Evolutionary conservation across 495 filamentous ascomycete species (phyloP).

Genomic region (Xylaria palmicola): DNA sequence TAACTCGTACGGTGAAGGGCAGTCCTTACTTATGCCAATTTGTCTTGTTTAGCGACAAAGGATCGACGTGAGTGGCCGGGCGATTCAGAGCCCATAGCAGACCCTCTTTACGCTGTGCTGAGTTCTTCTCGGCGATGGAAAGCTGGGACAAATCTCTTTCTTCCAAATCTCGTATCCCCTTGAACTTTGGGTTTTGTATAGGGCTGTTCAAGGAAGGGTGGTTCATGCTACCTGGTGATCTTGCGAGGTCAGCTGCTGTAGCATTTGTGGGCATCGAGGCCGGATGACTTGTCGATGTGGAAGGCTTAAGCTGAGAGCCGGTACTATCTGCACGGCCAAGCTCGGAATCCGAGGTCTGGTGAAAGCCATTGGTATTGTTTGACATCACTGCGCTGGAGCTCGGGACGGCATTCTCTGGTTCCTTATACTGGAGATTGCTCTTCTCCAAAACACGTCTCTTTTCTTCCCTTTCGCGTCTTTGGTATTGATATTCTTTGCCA

Average conservation of each 20-base stretch:
- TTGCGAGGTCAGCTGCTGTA: conserved; percentile 36
- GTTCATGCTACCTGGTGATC: conserved; percentile 44
- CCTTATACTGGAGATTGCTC: conserved; percentile 75
- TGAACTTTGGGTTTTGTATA: conserved; percentile 67
- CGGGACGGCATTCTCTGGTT: conserved; percentile 57
- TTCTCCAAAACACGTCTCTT: conserved; percentile 88
- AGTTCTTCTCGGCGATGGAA: conserved; percentile 48
- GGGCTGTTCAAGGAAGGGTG: conserved; percentile 46
- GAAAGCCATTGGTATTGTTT: conserved; percentile 40
- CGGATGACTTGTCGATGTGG: conserved; percentile 36
- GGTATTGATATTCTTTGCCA: conserved; percentile 93
- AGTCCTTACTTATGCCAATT: conserved; percentile 95
- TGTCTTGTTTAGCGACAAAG: conserved; percentile 91
- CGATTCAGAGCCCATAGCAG: conserved; percentile 91
- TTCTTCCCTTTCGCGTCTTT: conserved; percentile 89
- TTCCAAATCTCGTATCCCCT: conserved; percentile 84
- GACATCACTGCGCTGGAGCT: conserved; percentile 22
- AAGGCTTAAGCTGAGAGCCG: conserved; percentile 61
- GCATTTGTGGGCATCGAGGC: conserved; percentile 17
- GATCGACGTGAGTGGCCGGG: conserved; percentile 92
- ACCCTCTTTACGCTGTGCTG: conserved; percentile 74
- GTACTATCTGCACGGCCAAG: conserved; percentile 71
- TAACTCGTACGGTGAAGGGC: background rate
- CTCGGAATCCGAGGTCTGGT: conserved; percentile 58
- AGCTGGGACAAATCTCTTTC: conserved; percentile 64